Base-by-base conservation (phyloP, 2,329 filamentous ascomycete genomes). In the Rutstroemia sp. region DNA sequence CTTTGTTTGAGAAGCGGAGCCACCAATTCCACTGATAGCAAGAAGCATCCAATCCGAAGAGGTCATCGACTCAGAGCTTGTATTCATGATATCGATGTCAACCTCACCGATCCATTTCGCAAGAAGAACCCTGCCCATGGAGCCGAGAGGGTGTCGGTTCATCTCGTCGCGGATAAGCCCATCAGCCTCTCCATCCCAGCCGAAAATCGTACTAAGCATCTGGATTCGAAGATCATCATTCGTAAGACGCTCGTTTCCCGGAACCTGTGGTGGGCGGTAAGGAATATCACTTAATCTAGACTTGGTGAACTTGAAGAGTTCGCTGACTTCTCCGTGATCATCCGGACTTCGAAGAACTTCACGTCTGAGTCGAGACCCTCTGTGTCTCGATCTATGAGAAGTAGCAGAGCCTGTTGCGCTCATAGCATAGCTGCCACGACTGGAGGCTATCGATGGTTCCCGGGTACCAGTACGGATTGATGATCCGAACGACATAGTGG, bases 41-140 rank as follows among this genome's bases (percentile, higher is more conserved):
- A 99, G 76, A 57, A 97, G 75, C 90, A 99, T 96, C 94, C 94
- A 99, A 71, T 97, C 94, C 0, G 89, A 89, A 2, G 88, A 90
- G 9, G 90, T 92, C 80, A 94, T 92, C n/a, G 89, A 87, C 63
- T 92, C 84, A 0, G 90, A 87, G 45, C 83, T 88, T 2, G 88
- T 83, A 10, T 84, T 80, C 81, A 96, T 88, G 42, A 90, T 80
- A 65, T 96, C 90, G 0, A 86, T 80, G 58, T 90, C 85, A 39
- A 89, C 83, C 60, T 96, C 88, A 14, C 92, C 91, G 0, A 99
- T 80, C 94, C 94, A 99, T 71, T 95, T 95, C 1, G 89, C 81
- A 4, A 99, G 79, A 40, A 97, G 78, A 51, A 97, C 88, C 12
- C 88, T 84, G 60, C 83, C 87, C 2, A 89, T 81, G 5, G 90